Base-by-base conservation (phyloP, 495 filamentous ascomycete species). In the Tetracladium marchalianum region DNA sequence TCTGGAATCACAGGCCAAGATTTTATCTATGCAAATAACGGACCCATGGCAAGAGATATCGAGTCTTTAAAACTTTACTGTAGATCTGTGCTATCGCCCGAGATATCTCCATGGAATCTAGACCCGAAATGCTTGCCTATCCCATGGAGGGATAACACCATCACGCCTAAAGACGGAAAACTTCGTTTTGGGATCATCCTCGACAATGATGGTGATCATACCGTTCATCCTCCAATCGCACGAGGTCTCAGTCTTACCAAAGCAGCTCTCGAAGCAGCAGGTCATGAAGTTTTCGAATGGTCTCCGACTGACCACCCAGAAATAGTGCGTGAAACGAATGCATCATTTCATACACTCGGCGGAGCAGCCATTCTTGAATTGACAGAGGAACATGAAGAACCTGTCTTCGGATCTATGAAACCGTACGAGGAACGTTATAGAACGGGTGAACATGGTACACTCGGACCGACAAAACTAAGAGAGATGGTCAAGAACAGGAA, bases 341-440 rank as follows among this genome's bases (percentile, higher is more conserved):
- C 51, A 16, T 77, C 69, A 47, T 80, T 76, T 49, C 66, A 69
- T 1, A 73, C 64, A 2, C 72, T 78, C 41, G 77, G 77, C 0
- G 67, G 69, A 15, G 75, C 75, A 48, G 77, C 78, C 44, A 69
- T 80, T 31, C 55, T 66, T 5, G 65, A 68, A 1, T 67, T 73
- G 36, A 60, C 78, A 0, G 60, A 44, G 9, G 56, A 53, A 16
- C 68, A 66, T 22, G 70, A 71, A 0, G 76, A 81, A 45, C 75
- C 75, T 3, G 69, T 66, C 24, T 70, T 77, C 44, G 40, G 27
- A 6, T 56, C 37, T 2, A 58, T 57, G 51, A 51, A 55, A 33
- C 27, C 43, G 4, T 55, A 55, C 41, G 55, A 61, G 38, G 37
- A 37, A 7, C 15, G 47, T 13, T 54, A 49, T 19, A 41, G 39